phyloP scores from a whole-genome alignment of 2,329 filamentous ascomycete genomes.

The Epichloe elymi region DNA sequence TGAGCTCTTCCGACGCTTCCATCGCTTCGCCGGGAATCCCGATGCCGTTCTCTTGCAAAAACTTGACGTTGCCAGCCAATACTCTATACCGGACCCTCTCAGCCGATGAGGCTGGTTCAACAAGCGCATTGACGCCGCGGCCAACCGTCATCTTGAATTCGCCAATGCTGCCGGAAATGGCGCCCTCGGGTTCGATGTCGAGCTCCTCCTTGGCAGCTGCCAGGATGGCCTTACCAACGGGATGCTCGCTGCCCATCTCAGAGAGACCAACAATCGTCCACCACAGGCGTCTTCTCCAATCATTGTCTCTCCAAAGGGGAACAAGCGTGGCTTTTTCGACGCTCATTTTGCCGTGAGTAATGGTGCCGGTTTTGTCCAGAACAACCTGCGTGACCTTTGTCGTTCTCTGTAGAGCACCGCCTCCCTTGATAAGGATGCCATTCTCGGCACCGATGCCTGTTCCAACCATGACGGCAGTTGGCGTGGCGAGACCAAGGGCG shows the following conservation, averaged over 20 bases:
- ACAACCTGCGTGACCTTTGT: constrained; percentile 85
- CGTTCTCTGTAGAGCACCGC: constrained; percentile 77
- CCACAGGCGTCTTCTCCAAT: constrained; percentile 65
- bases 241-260: constrained; percentile 91
- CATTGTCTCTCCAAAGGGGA: constrained; percentile 53
- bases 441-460: constrained; percentile 94
- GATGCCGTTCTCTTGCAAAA: constrained; percentile 59
- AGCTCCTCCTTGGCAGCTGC: constrained; percentile 63
- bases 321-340: constrained; percentile 61
- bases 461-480: constrained; percentile 96
- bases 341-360: constrained; percentile 92
- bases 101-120: constrained; percentile 61
- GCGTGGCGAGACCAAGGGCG: constrained; percentile 87
- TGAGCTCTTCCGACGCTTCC: constrained; percentile 47
- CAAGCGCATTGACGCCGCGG: constrained; percentile 67
- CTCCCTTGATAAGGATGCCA: constrained; percentile 95
- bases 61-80: constrained; percentile 71
- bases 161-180: constrained; percentile 70
- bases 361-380: constrained; percentile 89
- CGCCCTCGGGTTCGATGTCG: constrained; percentile 55
- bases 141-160: constrained; percentile 78
- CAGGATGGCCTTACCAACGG: constrained; percentile 82
- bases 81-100: constrained; percentile 62
- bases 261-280: constrained; percentile 94
- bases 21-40: constrained; percentile 50